Conservation (phyloP, 805 yeast genomes). For the Phaffomyces opuntiae region DNA sequence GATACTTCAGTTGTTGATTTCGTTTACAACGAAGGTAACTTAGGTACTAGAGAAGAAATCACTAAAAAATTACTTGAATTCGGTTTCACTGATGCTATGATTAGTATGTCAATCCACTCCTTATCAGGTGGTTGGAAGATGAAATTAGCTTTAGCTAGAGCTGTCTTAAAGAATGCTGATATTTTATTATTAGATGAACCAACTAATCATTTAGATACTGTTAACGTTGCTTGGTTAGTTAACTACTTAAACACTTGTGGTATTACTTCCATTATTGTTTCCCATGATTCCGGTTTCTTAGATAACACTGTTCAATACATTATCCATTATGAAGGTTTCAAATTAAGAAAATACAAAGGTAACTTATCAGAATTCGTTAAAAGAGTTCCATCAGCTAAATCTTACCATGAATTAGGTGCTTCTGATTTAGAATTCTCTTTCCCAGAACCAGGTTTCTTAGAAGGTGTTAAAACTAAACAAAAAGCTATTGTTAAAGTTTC, state of each 20-base stretch:
- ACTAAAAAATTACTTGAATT: conserved; percentile 77
- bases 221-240: conserved; percentile 99
- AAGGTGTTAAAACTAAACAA: conserved; percentile 99
- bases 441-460: conserved; percentile 99
- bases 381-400: conserved; percentile 97
- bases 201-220: conserved; percentile 99
- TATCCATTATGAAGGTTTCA: conserved; percentile 99
- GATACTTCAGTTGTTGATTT: conserved; percentile 91
- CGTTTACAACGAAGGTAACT: conserved; percentile 74
- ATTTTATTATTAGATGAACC: conserved; percentile 98
- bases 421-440: conserved; percentile 93
- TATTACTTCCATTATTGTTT: conserved; percentile 95
- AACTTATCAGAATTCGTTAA: conserved; percentile 97
- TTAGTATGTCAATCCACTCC: conserved; percentile 87
- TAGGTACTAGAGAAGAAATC: conserved; percentile 63
- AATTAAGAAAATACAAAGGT: conserved; percentile 99
- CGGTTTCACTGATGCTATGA: conserved; percentile 92
- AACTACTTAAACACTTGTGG: conserved; percentile 99
- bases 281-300: conserved; percentile 99
- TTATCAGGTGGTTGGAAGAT: conserved; percentile 99
- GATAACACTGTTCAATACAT: conserved; percentile 96
- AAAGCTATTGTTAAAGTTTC: conserved; percentile 98
- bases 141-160: conserved; percentile 99
- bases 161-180: conserved; percentile 97
- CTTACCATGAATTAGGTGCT: conserved; percentile 98